Evolutionary conservation across 1,139 yeast species (phyloP).

Genomic region (Zygoascus sp.): DNA sequence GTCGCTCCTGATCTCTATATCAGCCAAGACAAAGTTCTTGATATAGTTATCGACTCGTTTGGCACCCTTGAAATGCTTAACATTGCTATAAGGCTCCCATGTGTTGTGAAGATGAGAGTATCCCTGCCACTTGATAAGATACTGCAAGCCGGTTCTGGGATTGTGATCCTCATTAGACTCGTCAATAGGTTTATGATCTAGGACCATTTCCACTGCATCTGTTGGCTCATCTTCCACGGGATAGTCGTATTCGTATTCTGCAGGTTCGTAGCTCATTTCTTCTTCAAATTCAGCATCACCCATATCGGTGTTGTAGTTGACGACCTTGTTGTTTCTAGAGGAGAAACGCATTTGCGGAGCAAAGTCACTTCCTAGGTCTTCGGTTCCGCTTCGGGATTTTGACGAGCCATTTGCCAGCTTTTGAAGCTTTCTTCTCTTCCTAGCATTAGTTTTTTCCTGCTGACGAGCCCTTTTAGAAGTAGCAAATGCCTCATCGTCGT

Average conservation of each 20-base stretch:
- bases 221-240: slow-evolving; percentile 26
- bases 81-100: slow-evolving; percentile 72
- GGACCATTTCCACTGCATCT: slow-evolving; percentile 38
- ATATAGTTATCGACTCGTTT: slow-evolving; percentile 89
- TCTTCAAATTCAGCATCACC: slow-evolving; percentile 55
- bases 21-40: slow-evolving; percentile 67
- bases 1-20: slow-evolving; percentile 71
- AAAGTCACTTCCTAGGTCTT: slow-evolving; percentile 25
- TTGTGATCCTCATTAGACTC: slow-evolving; percentile 22
- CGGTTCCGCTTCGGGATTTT: slow-evolving; percentile 7
- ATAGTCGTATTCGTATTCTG: slow-evolving; percentile 22
- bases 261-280: slow-evolving; percentile 27
- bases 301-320: slow-evolving; percentile 73
- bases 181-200: slow-evolving; percentile 29
- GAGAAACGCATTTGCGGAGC: slow-evolving; percentile 57
- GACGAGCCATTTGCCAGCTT: slow-evolving; percentile 21
- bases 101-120: slow-evolving; percentile 91
- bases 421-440: slow-evolving; percentile 26
- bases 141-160: slow-evolving; percentile 31
- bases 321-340: slow-evolving; percentile 62
- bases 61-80: slow-evolving; percentile 60
- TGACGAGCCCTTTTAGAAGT: slow-evolving; percentile 21
- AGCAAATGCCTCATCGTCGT: slow-evolving; percentile 33
- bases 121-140: slow-evolving; percentile 77
- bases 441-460: slow-evolving; percentile 17